These are phyloP conservation scores for Mycena sp. DNA, from an alignment of 1,284 basidiomycete genomes.

Conservation along the genomic window DNA sequence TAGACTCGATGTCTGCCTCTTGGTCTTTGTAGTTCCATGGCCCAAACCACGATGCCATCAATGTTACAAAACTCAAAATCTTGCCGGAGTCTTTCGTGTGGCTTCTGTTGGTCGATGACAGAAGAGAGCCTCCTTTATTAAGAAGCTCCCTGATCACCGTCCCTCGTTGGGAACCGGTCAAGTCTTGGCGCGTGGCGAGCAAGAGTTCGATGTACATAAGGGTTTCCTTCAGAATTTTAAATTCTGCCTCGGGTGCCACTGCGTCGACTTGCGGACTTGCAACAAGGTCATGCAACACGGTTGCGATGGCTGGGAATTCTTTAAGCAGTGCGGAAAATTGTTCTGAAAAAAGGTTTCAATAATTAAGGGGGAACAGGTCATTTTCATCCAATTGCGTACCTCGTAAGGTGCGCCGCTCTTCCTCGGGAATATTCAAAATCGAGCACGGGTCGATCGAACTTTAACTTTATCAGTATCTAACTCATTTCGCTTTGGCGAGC, in stretches of 20 bases:
- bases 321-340: background rate
- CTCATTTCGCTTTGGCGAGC: background rate
- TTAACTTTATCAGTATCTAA: background rate
- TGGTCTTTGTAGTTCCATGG: background rate
- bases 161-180: constrained; percentile 22
- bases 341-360: background rate
- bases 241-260: constrained; percentile 16
- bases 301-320: constrained; percentile 36
- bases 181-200: constrained; percentile 27
- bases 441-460: background rate
- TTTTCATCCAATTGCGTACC: background rate
- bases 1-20: background rate
- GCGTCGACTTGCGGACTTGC: constrained; percentile 18
- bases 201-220: constrained; percentile 38
- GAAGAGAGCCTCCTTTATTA: constrained; percentile 23
- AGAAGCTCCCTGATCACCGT: constrained; percentile 30
- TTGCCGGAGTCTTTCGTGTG: background rate
- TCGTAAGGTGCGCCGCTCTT: background rate
- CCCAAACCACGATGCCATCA: background rate
- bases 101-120: background rate
- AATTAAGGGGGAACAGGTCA: background rate
- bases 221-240: constrained; percentile 40
- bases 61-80: background rate
- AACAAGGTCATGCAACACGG: constrained; percentile 22
- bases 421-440: constrained; percentile 1